These are phyloP conservation scores for Plasmopara viticola DNA, from an alignment of 352 stramenopile species.

Conservation along the genomic window DNA sequence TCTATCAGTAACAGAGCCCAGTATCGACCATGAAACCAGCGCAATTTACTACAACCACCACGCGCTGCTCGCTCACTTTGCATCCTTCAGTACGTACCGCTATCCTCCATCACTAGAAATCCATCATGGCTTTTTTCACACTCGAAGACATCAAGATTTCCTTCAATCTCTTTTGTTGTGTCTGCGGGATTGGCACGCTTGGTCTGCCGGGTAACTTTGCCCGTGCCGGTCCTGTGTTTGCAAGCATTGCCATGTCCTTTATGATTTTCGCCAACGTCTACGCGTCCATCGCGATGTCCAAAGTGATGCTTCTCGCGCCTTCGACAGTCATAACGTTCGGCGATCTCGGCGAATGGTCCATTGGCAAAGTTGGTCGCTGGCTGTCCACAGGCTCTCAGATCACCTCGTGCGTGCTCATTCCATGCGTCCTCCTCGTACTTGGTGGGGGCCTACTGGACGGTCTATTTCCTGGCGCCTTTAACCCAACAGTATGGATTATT, in stretches of 20 bases:
- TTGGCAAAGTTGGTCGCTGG: conserved; percentile 44
- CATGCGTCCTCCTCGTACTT: conserved; percentile 55
- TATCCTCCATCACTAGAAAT: not conserved
- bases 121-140: conserved; percentile 30
- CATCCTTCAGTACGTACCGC: not conserved
- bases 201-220: conserved; percentile 68
- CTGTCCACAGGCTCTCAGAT: conserved; percentile 50
- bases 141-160: conserved; percentile 46
- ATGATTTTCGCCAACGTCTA: conserved; percentile 70
- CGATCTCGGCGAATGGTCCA: conserved; percentile 53
- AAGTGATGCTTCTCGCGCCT: conserved; percentile 50
- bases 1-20: not conserved
- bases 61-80: not conserved
- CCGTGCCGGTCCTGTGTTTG: conserved; percentile 44
- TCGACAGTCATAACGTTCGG: conserved; percentile 48
- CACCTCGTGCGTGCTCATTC: conserved; percentile 45
- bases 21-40: not conserved
- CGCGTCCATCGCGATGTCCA: conserved; percentile 46
- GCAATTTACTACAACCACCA: not conserved
- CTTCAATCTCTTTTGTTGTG: conserved; percentile 61
- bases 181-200: conserved; percentile 66
- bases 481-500: conserved; percentile 49
- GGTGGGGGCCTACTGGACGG: conserved; percentile 39
- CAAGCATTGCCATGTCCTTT: conserved; percentile 43
- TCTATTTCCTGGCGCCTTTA: conserved; percentile 48